Base-by-base conservation (phyloP, 192 early-diverging fungal species). In the Backusella liffmaniae region DNA sequence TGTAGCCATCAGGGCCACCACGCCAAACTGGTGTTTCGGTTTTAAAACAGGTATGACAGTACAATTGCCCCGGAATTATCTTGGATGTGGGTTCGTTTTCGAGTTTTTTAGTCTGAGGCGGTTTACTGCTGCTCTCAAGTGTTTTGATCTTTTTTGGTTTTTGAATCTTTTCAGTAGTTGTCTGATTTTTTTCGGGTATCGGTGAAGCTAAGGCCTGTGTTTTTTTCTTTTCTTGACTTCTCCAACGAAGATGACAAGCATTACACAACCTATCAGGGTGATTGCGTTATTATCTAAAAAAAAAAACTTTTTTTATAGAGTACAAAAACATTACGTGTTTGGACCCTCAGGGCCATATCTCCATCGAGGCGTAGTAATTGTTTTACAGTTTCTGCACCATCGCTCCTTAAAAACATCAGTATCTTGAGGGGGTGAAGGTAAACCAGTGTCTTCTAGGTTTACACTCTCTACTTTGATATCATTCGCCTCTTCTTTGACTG, bases 171-270 rank as follows among this genome's bases (percentile, higher is more conserved):
- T 53, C 42, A 32, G 32, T 32, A 3, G 30, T 4, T 53, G 37
- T 68, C 42, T 42, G 4, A 10, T 1, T 21, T 3, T 21, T 7
- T 16, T 30, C 12, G 67, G 30, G 56, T 29, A 56, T 41, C 30
- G 12, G 12, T 18, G 44, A 15, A n/a, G 73, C 42, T 29, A 67
- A 44, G 34, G 35, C 30, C 1, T 9, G 6, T 23, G 32, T 23
- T 23, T 30, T 36, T 23, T 41, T 59, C 18, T 70, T 70, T 65
- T 46, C 23, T 39, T 3, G 13, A 8, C 56, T 35, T 51, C 44
- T 77, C 77, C 77, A 79, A 5, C 77, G 72, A 65, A 79, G 72
- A 59, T 72, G 70, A 26, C 77, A 79, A 46, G 42, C 67, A 37
- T 79, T 79, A 41, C 77, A 79, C 29, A 79, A 23, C 32, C 77